phyloP scores from a whole-genome alignment of 306 rosid species.

The Nissolia schottii region DNA sequence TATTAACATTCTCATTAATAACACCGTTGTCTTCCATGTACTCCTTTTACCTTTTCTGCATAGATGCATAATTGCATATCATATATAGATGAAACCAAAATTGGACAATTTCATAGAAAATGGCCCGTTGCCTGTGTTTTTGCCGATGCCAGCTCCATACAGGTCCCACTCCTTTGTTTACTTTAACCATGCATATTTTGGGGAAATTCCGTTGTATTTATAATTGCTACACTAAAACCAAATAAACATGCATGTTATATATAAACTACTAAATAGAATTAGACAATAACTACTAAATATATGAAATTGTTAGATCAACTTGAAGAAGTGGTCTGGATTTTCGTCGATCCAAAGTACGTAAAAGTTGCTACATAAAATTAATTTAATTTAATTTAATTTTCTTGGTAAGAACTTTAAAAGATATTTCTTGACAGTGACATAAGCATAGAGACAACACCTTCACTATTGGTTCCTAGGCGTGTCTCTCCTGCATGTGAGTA shows the following conservation, averaged over 20 bases:
- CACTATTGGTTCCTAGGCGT: not conserved
- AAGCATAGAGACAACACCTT: not conserved
- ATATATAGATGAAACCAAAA: not conserved
- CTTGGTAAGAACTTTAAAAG: not conserved
- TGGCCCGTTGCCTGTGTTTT: not conserved
- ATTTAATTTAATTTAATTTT: not conserved
- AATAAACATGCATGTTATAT: not conserved
- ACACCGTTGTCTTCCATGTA: constrained; percentile 15
- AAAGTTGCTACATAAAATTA: not conserved
- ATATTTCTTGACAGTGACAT: not conserved
- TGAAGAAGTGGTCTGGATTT: not conserved
- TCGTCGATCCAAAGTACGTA: not conserved
- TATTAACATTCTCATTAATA: not conserved
- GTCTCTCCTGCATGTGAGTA: not conserved
- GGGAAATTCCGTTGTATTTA: too few species aligned
- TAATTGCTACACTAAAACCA: not conserved
- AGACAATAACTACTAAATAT: not conserved
- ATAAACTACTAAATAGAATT: not conserved
- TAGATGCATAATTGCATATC: not conserved
- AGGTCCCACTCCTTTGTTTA: not conserved
- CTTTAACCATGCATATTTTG: not conserved
- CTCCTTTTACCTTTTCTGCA: not conserved
- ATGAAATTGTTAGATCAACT: not conserved
- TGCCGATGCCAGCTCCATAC: constrained; percentile 9
- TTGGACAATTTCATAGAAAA: constrained; percentile 4